Conservation (phyloP, 2,329 filamentous ascomycete genomes). For the Thelonectria rubi region DNA sequence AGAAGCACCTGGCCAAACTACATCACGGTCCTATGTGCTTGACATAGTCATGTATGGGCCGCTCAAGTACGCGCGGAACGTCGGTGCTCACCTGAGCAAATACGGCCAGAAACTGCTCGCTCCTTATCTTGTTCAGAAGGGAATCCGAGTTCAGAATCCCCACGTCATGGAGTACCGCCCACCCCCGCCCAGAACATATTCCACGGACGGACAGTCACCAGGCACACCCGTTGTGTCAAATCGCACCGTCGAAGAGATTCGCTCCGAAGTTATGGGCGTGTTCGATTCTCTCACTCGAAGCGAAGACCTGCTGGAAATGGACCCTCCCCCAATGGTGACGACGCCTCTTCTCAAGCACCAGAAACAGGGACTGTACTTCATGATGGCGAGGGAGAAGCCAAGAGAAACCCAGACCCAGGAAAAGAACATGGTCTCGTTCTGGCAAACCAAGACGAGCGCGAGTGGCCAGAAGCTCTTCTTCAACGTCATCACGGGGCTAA, state of each 20-base stretch:
- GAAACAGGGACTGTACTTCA: constrained; percentile 88
- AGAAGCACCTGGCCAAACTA: constrained; percentile 71
- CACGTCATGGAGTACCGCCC: constrained; percentile 65
- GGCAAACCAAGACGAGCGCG: constrained; percentile 68
- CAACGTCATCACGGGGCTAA: constrained; percentile 85
- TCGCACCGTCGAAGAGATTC: constrained; percentile 85
- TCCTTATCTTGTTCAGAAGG: constrained; percentile 72
- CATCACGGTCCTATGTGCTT: constrained; percentile 69
- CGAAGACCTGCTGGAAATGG: constrained; percentile 78
- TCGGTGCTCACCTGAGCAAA: constrained; percentile 73
- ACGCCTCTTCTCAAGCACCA: constrained; percentile 84
- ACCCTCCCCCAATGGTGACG: constrained; percentile 68
- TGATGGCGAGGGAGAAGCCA: constrained; percentile 79
- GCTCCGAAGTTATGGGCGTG: constrained; percentile 83
- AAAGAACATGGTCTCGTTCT: constrained; percentile 76
- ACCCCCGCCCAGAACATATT: constrained; percentile 48
- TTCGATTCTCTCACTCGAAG: constrained; percentile 84
- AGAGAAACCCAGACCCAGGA: constrained; percentile 66
- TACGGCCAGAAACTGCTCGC: constrained; percentile 73
- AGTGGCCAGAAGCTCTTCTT: constrained; percentile 70
- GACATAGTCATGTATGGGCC: constrained; percentile 84
- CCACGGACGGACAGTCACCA: constrained; percentile 42
- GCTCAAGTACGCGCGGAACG: constrained; percentile 67
- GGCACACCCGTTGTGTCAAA: constrained; percentile 46
- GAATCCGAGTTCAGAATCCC: constrained; percentile 79